Evolutionary conservation across 2,329 filamentous ascomycete genomes (phyloP).

Genomic region (Ceratocystis huliohia): DNA sequence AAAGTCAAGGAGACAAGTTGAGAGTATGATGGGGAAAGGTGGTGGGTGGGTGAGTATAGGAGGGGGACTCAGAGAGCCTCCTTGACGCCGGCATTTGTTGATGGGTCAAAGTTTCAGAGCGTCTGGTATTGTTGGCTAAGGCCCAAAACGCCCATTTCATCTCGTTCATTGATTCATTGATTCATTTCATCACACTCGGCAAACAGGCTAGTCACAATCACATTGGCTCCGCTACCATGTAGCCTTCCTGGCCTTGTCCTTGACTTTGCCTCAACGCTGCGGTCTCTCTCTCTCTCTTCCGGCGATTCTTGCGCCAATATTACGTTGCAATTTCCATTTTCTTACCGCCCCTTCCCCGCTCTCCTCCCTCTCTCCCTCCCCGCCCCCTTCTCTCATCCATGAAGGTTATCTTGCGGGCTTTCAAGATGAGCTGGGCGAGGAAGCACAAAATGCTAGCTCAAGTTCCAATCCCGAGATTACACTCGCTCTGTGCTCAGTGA

Average conservation of each 20-base stretch:
- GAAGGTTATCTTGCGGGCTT: background rate
- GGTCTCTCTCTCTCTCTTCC: background rate
- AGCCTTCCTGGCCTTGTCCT: background rate
- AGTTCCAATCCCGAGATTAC: background rate
- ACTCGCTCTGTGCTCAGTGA: background rate
- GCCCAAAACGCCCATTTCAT: no score
- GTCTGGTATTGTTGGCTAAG: background rate
- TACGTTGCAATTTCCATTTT: background rate
- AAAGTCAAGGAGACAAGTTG: background rate
- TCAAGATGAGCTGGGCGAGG: background rate
- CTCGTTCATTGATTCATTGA: no score
- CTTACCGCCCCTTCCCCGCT: background rate
- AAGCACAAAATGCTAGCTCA: background rate
- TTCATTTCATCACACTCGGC: no score
- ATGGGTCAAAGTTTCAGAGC: background rate
- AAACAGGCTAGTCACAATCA: background rate
- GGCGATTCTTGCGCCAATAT: background rate
- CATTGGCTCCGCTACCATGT: background rate
- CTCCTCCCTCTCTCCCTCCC: background rate
- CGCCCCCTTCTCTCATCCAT: background rate
- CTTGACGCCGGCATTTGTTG: background rate
- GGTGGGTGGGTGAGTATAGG: background rate
- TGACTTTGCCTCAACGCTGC: background rate
- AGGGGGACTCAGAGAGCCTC: background rate
- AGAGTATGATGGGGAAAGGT: no score